These are phyloP conservation scores for Cladobotryum mycophilum DNA, from an alignment of 2,329 filamentous ascomycete genomes.

Conservation along the genomic window DNA sequence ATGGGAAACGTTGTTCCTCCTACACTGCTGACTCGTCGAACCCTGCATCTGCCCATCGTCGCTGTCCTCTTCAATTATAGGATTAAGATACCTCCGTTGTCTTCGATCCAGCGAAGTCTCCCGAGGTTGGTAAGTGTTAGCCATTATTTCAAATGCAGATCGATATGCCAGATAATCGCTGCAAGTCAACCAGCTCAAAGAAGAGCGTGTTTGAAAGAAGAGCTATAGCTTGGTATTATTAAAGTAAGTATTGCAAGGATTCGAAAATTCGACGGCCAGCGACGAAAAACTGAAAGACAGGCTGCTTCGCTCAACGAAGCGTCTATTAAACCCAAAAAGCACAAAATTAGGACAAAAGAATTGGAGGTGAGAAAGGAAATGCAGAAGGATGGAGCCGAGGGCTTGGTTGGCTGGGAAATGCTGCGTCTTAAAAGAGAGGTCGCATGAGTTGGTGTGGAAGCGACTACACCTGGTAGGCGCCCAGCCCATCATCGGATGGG, in stretches of 20 bases:
- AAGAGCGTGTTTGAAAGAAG: neutral
- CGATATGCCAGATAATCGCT: constrained; percentile 26
- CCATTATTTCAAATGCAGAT: constrained; percentile 37
- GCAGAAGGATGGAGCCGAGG: constrained; percentile 24
- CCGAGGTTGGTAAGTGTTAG: constrained; percentile 38
- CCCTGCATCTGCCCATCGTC: constrained; percentile 29
- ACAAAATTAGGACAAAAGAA: constrained; percentile 20
- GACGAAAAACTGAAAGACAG: constrained; percentile 33
- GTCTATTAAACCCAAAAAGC: constrained; percentile 23
- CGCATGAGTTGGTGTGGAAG: constrained; percentile 14
- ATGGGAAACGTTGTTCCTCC: constrained; percentile 29
- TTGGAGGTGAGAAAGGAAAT: constrained; percentile 29
- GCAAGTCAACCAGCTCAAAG: neutral
- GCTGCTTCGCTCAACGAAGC: constrained; percentile 41
- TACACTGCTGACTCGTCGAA: constrained; percentile 17
- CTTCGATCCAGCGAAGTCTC: constrained; percentile 53
- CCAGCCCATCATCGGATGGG: constrained; percentile 13
- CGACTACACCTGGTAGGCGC: constrained; percentile 21
- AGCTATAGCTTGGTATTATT: constrained; percentile 15
- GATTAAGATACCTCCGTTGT: constrained; percentile 51
- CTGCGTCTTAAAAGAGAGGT: constrained; percentile 23
- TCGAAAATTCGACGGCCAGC: constrained; percentile 30
- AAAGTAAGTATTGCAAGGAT: neutral
- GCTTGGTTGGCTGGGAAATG: constrained; percentile 20
- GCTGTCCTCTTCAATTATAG: constrained; percentile 55